Conservation (phyloP, 805 yeast genomes). For the Cyberlindnera maritima region DNA sequence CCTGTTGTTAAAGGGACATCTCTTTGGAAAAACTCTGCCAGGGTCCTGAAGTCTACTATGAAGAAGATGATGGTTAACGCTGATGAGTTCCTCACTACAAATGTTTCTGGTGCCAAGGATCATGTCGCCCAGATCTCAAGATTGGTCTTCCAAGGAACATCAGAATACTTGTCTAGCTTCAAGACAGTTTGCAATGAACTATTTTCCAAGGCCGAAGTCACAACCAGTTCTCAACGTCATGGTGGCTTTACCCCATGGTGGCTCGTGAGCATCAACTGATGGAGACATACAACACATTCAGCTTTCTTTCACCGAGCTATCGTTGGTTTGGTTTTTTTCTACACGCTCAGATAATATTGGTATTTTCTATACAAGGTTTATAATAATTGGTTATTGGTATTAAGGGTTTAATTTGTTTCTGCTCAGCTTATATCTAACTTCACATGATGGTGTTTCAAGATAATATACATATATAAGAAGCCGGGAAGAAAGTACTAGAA, state of each 20-base stretch:
- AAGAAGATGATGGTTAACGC: background rate
- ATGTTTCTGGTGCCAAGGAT: background rate
- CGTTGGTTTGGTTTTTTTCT: background rate
- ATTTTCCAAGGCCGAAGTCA: background rate
- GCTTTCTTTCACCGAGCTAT: background rate
- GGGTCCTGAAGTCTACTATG: background rate
- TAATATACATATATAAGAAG: too few species aligned
- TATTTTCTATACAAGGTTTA: background rate
- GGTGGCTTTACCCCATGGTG: background rate
- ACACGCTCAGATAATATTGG: background rate
- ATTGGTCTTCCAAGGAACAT: conserved; percentile 12
- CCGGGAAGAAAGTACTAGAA: too few species aligned
- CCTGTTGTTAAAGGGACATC: conserved; percentile 1
- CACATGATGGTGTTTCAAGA: too few species aligned
- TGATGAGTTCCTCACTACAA: background rate
- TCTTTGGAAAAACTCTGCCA: background rate
- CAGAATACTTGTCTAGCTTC: background rate
- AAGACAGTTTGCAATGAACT: background rate
- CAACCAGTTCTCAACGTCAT: background rate
- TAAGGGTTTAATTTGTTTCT: background rate
- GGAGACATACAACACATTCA: too few species aligned
- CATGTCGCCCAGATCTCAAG: conserved; percentile 9
- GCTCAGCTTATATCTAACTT: too few species aligned
- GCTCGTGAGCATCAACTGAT: background rate
- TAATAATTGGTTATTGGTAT: too few species aligned